phyloP scores from a whole-genome alignment of 1,284 basidiomycete genomes.

The Sparassis latifolia region DNA sequence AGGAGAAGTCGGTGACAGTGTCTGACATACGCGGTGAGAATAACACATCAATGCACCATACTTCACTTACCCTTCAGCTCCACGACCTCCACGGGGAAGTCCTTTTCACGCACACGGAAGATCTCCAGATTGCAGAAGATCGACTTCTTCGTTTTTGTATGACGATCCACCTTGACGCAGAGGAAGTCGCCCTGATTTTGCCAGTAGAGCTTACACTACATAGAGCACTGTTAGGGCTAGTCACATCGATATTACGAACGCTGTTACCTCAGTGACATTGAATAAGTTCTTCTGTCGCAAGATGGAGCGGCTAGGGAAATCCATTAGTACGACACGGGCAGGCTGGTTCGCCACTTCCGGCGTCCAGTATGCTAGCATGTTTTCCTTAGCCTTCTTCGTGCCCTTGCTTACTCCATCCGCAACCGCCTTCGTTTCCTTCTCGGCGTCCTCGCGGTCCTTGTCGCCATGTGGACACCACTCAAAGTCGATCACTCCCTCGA shows the following conservation, averaged over 20 bases:
- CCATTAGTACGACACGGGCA: slow-evolving; percentile 90
- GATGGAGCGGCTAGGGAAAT: slow-evolving; percentile 81
- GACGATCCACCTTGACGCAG: slow-evolving; percentile 98
- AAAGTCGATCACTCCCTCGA: slow-evolving; percentile 97
- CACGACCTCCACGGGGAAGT: slow-evolving; percentile 96
- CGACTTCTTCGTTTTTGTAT: slow-evolving; percentile 99
- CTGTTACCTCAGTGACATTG: slow-evolving; percentile 89
- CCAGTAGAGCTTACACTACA: slow-evolving; percentile 96
- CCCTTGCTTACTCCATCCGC: slow-evolving; percentile 29
- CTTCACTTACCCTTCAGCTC: slow-evolving; percentile 78
- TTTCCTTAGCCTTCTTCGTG: slow-evolving; percentile 71
- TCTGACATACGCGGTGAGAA: slow-evolving; percentile 41
- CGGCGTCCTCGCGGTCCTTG: slow-evolving; percentile 74
- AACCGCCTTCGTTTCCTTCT: slow-evolving; percentile 43
- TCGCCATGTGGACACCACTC: slow-evolving; percentile 98
- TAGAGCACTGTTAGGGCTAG: background rate
- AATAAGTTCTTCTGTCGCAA: slow-evolving; percentile 97
- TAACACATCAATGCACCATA: background rate
- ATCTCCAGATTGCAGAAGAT: slow-evolving; percentile 99
- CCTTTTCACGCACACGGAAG: slow-evolving; percentile 96
- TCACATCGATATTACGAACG: slow-evolving; percentile 20
- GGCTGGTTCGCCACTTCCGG: slow-evolving; percentile 97
- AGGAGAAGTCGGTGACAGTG: slow-evolving; percentile 94
- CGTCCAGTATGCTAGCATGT: slow-evolving; percentile 97
- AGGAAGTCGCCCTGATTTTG: slow-evolving; percentile 99